Base-by-base conservation (phyloP, 2,329 filamentous ascomycete species). In the Fusarium virguliforme region DNA sequence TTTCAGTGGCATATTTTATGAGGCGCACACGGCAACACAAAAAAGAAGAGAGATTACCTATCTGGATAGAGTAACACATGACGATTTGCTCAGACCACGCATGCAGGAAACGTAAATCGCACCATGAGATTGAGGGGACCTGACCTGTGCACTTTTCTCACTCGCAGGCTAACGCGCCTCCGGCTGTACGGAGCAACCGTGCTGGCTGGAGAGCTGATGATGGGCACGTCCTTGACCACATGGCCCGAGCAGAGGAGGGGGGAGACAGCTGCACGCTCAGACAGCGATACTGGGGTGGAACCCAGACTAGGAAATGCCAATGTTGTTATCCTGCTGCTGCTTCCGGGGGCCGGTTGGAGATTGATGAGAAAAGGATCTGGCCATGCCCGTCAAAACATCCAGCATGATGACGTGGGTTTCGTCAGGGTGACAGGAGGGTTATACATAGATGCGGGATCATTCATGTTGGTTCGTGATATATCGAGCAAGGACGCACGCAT, bases 51-150 rank as follows among this genome's bases (percentile, higher is more conserved):
- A 72, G 51, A 43, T 60, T 28, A 40, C 53, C 35, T 72, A 40
- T 56, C 35, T 72, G 69, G 54, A 71, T 66, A 72, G 68, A 72
- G 68, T 26, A 57, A 43, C 57, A 69, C 57, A 59, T 62, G 26
- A 40, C 46, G 59, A 58, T 48, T 18, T 35, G 34, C 41, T 51
- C 57, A 38, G 34, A 38, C 30, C 55, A 30, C 28, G 28, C 28
- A 55, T 55, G 32, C 35, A 40, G 18, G 38, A 22, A 55, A 55
- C 9, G n/a, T 18, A 24, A 18, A 51, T 40, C 22, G 30, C 26
- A 34, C 12, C 46, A 51, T n/a, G 35, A 48, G 30, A 38, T 43
- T 62, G 48, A 28, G 32, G 28, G 53, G 18, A 54, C 30, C 6
- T 54, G 51, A 12, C 28, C 51, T 22, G 26, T 30, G 43, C 43